Percentiles rank a stretch among this genome's conserved stretches.
These are phyloP conservation scores for Nosema muscidifuracis DNA, from an alignment of 371 early-diverging fungal species.

Conservation along the genomic window DNA sequence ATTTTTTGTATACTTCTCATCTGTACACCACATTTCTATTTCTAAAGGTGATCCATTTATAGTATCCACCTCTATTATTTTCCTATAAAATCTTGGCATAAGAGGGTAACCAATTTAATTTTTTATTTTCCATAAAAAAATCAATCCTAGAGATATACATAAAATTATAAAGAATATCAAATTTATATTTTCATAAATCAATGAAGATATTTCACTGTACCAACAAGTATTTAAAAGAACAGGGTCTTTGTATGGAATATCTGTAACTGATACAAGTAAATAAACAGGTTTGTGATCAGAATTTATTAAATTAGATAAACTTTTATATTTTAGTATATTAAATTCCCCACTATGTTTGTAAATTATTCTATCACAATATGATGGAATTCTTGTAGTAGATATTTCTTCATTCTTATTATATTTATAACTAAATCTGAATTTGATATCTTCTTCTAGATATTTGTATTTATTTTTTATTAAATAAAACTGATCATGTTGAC, in stretches of 20 bases:
- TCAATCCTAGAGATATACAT: neutral
- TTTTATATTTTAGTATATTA: neutral
- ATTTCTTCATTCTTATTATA: neutral
- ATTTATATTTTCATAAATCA: neutral
- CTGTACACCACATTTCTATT: constrained; percentile 44
- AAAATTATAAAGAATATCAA: neutral
- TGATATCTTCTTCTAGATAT: neutral
- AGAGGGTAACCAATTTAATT: neutral
- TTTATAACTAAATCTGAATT: constrained; percentile 8
- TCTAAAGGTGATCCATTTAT: constrained; percentile 32
- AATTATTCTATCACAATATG: constrained; percentile 22
- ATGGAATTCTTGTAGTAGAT: neutral
- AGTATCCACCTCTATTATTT: constrained; percentile 37
- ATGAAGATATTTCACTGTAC: neutral
- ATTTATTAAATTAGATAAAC: neutral
- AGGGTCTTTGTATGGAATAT: too few relatives aligned
- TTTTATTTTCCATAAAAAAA: neutral
- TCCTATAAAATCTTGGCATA: neutral
- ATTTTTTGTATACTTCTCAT: constrained; percentile 32
- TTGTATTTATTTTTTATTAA: neutral
- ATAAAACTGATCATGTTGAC: neutral
- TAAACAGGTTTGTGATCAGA: constrained; percentile 1
- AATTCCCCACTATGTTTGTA: neutral
- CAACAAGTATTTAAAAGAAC: too few relatives aligned
- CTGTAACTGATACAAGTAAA: too few relatives aligned